phyloP scores from a whole-genome alignment of 2,329 filamentous ascomycete genomes.

The Cytospora piceae region DNA sequence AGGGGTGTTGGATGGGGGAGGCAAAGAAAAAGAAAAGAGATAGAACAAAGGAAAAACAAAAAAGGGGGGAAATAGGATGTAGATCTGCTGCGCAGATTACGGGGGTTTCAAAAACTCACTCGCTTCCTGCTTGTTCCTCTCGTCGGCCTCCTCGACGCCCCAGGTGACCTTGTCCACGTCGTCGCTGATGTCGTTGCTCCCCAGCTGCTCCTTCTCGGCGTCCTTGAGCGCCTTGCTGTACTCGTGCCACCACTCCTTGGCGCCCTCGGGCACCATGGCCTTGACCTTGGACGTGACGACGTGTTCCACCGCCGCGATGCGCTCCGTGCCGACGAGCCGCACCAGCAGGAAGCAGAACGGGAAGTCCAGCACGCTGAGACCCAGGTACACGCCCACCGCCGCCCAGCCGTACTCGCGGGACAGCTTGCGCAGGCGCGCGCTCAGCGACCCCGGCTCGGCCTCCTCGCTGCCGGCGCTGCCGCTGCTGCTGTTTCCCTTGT shows the following conservation, averaged over 20 bases:
- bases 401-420: slow-evolving; percentile 94
- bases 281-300: slow-evolving; percentile 64
- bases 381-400: slow-evolving; percentile 87
- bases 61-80: not conserved
- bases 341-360: slow-evolving; percentile 95
- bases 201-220: slow-evolving; percentile 48
- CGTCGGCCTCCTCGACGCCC: slow-evolving; percentile 67
- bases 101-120: slow-evolving; percentile 61
- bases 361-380: slow-evolving; percentile 83
- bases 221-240: slow-evolving; percentile 53
- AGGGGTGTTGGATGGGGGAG: not conserved
- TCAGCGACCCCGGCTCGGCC: slow-evolving; percentile 53
- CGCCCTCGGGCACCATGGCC: slow-evolving; percentile 61
- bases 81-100: not conserved
- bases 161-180: slow-evolving; percentile 57
- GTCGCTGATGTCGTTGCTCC: slow-evolving; percentile 49
- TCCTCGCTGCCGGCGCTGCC: slow-evolving; percentile 3
- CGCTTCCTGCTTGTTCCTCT: slow-evolving; percentile 65
- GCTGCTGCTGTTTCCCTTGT: not conserved
- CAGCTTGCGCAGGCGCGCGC: slow-evolving; percentile 77
- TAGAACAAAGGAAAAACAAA: too few species aligned
- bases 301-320: slow-evolving; percentile 73
- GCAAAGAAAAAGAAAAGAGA: not conserved
- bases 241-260: slow-evolving; percentile 57
- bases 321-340: slow-evolving; percentile 78